Conservation (phyloP, 2,329 filamentous ascomycete genomes). For the Sporothrix schenckii region DNA sequence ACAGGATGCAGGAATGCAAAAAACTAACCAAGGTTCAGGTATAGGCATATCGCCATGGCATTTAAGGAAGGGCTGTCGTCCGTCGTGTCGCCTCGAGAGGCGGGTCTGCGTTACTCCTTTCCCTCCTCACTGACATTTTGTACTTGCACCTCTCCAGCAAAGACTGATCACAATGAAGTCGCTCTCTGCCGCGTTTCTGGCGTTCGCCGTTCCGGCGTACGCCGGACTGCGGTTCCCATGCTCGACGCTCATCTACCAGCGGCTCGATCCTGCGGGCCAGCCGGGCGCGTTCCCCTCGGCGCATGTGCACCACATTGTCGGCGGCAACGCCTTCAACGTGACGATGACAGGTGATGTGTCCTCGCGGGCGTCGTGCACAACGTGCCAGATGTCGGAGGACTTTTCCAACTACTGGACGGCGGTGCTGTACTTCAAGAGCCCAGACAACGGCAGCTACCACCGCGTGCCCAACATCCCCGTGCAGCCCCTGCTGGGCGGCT, state of each 20-base stretch:
- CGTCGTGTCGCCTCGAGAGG: background rate
- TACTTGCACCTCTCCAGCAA: background rate
- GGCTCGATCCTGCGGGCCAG: constrained; percentile 39
- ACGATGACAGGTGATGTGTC: constrained; percentile 39
- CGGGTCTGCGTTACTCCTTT: no score
- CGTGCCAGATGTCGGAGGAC: constrained; percentile 41
- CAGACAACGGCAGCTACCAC: constrained; percentile 40
- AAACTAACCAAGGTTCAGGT: background rate
- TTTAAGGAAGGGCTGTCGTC: background rate
- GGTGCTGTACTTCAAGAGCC: constrained; percentile 39
- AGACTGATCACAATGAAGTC: constrained; percentile 35
- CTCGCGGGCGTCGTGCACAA: constrained; percentile 38
- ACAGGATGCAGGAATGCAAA: background rate
- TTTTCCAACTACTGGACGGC: constrained; percentile 42
- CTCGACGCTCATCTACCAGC: constrained; percentile 40
- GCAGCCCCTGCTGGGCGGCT: constrained; percentile 38
- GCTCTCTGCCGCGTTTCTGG: constrained; percentile 25
- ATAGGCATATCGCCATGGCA: background rate
- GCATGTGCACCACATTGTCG: constrained; percentile 39
- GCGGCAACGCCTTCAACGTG: constrained; percentile 39
- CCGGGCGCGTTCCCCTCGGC: constrained; percentile 37
- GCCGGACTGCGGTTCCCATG: constrained; percentile 41
- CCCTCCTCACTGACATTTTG: background rate
- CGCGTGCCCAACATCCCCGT: constrained; percentile 38
- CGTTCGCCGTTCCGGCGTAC: constrained; percentile 34